phyloP scores from a whole-genome alignment of 768 basidiomycete species.

The Lepiota venenata region DNA sequence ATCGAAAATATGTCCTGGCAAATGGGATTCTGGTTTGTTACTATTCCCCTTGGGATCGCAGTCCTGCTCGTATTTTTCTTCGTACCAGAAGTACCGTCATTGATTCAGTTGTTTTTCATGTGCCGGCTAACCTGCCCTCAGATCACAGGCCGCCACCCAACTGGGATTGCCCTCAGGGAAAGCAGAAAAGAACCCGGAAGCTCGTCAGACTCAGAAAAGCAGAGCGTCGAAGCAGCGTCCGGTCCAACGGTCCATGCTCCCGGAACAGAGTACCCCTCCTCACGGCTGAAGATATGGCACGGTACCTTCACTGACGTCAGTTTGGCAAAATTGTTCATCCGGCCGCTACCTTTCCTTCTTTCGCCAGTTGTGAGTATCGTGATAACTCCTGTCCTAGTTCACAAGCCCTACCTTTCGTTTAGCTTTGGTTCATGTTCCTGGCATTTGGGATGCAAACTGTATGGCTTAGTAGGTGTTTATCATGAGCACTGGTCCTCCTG shows the following conservation, averaged over 20 bases:
- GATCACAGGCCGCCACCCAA: slow-evolving; percentile 30
- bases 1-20: slow-evolving; percentile 39
- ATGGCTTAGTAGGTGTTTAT: slow-evolving; percentile 33
- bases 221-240: slow-evolving; percentile 15
- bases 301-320: slow-evolving; percentile 33
- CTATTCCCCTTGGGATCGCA: slow-evolving; percentile 35
- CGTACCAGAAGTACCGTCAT: slow-evolving; percentile 34
- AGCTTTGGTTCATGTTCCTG: slow-evolving; percentile 37
- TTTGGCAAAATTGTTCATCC: slow-evolving; percentile 32
- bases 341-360: slow-evolving; percentile 40
- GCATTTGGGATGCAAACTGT: slow-evolving; percentile 40
- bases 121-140: slow-evolving; percentile 8
- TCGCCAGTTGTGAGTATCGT: slow-evolving; percentile 34
- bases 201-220: slow-evolving; percentile 12
- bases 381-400: neutral
- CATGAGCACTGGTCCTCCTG: too few relatives aligned
- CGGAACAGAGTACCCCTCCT: slow-evolving; percentile 27
- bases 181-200: neutral
- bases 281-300: slow-evolving; percentile 33
- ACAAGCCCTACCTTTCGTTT: neutral
- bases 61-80: slow-evolving; percentile 38
- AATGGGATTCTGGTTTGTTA: slow-evolving; percentile 46
- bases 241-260: slow-evolving; percentile 10
- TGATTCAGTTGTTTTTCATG: neutral
- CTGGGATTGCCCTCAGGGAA: neutral